phyloP scores from a whole-genome alignment of 139 green algal species.

The Coccomyxa sp. region DNA sequence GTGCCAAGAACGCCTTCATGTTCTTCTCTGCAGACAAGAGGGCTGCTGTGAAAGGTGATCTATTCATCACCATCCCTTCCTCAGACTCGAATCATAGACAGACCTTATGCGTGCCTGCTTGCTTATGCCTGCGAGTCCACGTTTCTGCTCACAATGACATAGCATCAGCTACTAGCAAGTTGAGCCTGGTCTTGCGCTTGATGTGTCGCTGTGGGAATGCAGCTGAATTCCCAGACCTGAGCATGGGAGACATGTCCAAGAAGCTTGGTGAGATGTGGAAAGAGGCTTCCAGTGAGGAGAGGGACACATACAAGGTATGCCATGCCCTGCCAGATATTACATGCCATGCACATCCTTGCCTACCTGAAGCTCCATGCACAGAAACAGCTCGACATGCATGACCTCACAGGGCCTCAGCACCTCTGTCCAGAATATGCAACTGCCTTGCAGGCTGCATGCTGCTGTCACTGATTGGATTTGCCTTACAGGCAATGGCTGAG shows the following conservation, averaged over 20 bases:
- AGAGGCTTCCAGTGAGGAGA: slow-evolving; percentile 14
- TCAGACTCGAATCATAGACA: neutral
- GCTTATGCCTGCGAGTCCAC: neutral
- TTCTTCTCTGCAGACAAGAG: slow-evolving; percentile 19
- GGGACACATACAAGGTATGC: slow-evolving; percentile 16
- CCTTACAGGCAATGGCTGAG: slow-evolving; percentile 9
- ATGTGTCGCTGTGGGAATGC: neutral
- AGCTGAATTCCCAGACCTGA: slow-evolving; percentile 20
- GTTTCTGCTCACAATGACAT: neutral
- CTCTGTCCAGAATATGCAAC: neutral
- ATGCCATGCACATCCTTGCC: neutral
- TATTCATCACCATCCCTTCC: neutral
- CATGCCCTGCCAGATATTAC: neutral
- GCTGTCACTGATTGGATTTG: neutral
- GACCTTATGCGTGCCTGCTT: neutral
- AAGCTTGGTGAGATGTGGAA: slow-evolving; percentile 21
- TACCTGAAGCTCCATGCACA: neutral
- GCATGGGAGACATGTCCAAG: slow-evolving; percentile 19
- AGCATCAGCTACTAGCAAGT: neutral
- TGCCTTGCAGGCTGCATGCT: neutral
- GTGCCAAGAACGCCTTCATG: slow-evolving; percentile 26
- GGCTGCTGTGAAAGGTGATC: slow-evolving; percentile 11
- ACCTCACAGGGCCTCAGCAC: neutral
- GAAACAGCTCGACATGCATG: neutral
- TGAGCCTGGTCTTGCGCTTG: neutral